Evolutionary conservation across 345 rosid species (phyloP), one percentile per base, ranked within the genome.

Genomic region (Hibiscus syriacus): DNA sequence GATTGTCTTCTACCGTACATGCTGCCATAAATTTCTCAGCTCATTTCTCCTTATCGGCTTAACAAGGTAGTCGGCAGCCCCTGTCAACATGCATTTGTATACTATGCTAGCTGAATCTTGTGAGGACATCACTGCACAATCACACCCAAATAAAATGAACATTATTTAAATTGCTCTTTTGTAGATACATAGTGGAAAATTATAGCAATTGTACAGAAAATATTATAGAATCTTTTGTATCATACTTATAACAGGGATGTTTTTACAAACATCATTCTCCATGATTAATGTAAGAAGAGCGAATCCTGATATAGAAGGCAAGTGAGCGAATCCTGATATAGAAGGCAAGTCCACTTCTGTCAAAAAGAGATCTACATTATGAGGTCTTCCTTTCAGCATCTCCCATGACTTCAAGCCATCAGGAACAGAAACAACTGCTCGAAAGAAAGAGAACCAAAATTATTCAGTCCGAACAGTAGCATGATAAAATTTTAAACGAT

Each of bases 381-480:
- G 80, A 0, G 92, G 87, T 91, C 94, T n/a, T n/a, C n/a, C n/a
- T n/a, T n/a, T n/a, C n/a, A n/a, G n/a, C n/a, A n/a, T n/a, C n/a
- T n/a, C n/a, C 99, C 99, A 94, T 16, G 97, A 97, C 77, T 86
- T 85, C 54, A 94, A 79, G 46, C 99, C 99, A 84, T 94, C 96
- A 45, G 96, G 55, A 43, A 87, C 92, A 26, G 92, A 83, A 23
- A 74, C 84, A 80, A 94, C 99, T 94, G 86, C 73, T 16, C 70
- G 71, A 59, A 70, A 68, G 65, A 39, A 34, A 4, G 14, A 41
- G 1, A n/a, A n/a, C n/a, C n/a, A 67, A 70, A 32, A 66, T 8
- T 16, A 11, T 27, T 70, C 62, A 76, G 68, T 53, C 53, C 62
- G 16, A 46, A 59, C 38, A 17, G 48, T 14, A 39, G 32, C 46